Evolutionary conservation across 2,329 filamentous ascomycete species (phyloP).

Genomic region (Pseudocercospora musae): DNA sequence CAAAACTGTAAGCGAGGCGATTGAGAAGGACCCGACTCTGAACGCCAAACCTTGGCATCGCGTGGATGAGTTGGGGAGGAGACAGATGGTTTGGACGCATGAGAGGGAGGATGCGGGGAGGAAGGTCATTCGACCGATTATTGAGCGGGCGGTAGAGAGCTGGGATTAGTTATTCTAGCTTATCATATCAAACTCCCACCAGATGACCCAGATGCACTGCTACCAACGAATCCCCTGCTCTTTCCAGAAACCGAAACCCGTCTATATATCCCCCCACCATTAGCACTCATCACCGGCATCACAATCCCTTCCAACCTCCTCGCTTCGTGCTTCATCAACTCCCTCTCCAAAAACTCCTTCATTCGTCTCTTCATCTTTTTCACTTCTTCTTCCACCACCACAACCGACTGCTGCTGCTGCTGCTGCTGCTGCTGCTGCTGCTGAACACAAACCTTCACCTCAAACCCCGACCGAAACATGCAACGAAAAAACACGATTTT

Average conservation of each 20-base stretch:
- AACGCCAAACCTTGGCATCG: slow-evolving; percentile 45
- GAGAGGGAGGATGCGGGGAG: slow-evolving; percentile 38
- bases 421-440: no score
- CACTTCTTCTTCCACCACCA: no score
- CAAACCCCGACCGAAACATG: slow-evolving; percentile 11
- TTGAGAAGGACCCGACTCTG: slow-evolving; percentile 41
- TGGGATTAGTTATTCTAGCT: slow-evolving; percentile 35
- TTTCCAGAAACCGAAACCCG: neutral
- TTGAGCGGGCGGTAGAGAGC: slow-evolving; percentile 43
- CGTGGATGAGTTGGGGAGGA: slow-evolving; percentile 39
- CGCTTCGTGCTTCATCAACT: neutral
- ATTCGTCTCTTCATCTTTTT: slow-evolving; percentile 18
- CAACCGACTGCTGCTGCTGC: no score
- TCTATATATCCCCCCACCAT: neutral
- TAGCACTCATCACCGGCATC: neutral
- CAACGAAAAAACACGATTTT: slow-evolving; percentile 11
- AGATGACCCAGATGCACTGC: neutral
- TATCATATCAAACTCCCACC: neutral
- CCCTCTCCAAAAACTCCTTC: slow-evolving; percentile 11
- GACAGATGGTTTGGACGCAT: slow-evolving; percentile 50
- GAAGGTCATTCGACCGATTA: slow-evolving; percentile 46
- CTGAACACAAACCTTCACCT: slow-evolving; percentile 18
- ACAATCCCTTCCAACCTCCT: neutral
- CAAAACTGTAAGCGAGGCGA: slow-evolving; percentile 39
- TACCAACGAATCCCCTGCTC: no score